Conservation (phyloP, 2,329 filamentous ascomycete species). For the Pseudogymnoascus sp. region DNA sequence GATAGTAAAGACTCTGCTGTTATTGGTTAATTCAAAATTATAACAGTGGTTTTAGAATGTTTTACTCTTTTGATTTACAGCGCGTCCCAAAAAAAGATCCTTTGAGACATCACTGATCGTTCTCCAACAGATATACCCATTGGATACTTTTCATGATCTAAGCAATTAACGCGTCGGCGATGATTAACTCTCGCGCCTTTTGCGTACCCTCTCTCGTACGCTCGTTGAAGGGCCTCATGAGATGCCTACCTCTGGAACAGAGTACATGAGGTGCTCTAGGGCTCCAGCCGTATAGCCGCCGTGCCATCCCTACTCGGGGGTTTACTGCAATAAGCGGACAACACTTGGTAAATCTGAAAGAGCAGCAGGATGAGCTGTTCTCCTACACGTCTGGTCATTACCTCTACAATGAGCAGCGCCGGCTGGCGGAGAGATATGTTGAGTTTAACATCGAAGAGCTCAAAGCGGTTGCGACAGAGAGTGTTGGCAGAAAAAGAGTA, state of each 20-base stretch:
- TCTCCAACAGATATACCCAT: background rate
- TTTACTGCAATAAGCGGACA: background rate
- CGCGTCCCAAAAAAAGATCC: background rate
- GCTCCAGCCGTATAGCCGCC: background rate
- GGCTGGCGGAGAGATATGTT: slow-evolving; percentile 14
- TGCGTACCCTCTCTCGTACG: background rate
- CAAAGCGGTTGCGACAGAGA: slow-evolving; percentile 15
- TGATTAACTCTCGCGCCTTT: background rate
- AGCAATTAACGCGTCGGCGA: background rate
- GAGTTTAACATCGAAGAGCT: slow-evolving; percentile 14
- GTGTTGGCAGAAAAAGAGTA: slow-evolving; percentile 12
- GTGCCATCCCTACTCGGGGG: background rate
- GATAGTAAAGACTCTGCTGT: background rate
- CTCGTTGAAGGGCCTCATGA: background rate
- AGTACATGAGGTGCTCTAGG: background rate
- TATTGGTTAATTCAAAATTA: background rate
- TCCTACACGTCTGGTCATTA: background rate
- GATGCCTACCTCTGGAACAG: no score
- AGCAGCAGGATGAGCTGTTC: background rate
- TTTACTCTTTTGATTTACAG: background rate
- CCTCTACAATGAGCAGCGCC: slow-evolving; percentile 14
- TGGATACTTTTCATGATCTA: background rate
- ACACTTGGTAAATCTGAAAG: background rate
- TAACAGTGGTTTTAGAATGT: background rate
- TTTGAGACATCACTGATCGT: background rate